Conservation (phyloP, 2,329 filamentous ascomycete species). For the Talaromyces sp. region DNA sequence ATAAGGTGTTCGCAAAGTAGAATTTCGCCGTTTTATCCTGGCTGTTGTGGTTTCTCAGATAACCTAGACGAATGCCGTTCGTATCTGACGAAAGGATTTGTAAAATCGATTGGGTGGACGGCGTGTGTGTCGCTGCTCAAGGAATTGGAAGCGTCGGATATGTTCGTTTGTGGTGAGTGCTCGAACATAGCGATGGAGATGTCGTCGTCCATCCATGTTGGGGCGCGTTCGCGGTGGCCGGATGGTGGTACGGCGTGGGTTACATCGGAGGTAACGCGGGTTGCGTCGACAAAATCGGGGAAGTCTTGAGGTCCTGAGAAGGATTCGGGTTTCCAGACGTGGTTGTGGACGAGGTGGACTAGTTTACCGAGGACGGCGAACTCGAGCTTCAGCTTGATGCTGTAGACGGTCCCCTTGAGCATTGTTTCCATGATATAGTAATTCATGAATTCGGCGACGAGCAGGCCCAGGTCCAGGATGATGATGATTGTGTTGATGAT, state of each 20-base stretch:
- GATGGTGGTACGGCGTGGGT: slow-evolving; percentile 38
- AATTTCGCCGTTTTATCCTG: slow-evolving; percentile 13
- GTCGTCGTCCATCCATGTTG: slow-evolving; percentile 41
- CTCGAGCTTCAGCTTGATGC: slow-evolving; percentile 55
- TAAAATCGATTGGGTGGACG: slow-evolving; percentile 29
- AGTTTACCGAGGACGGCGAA: slow-evolving; percentile 53
- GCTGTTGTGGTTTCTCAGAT: slow-evolving; percentile 14
- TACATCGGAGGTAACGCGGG: slow-evolving; percentile 45
- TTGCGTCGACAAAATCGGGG: slow-evolving; percentile 50
- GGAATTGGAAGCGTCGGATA: slow-evolving; percentile 31
- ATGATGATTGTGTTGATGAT: slow-evolving; percentile 54
- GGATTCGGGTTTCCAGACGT: slow-evolving; percentile 43
- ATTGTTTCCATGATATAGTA: slow-evolving; percentile 52
- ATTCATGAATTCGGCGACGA: slow-evolving; percentile 48
- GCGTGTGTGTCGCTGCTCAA: slow-evolving; percentile 34
- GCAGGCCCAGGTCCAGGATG: slow-evolving; percentile 47
- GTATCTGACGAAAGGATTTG: slow-evolving; percentile 17
- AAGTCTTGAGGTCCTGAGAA: slow-evolving; percentile 32
- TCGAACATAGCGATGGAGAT: slow-evolving; percentile 44
- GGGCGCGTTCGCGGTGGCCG: slow-evolving; percentile 25
- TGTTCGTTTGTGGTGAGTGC: slow-evolving; percentile 27
- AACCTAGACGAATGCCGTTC: slow-evolving; percentile 9
- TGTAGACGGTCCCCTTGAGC: slow-evolving; percentile 52
- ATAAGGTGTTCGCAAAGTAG: neutral
- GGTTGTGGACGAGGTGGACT: slow-evolving; percentile 44